Conservation (phyloP, 495 filamentous ascomycete genomes). For the Tuber calosporum region DNA sequence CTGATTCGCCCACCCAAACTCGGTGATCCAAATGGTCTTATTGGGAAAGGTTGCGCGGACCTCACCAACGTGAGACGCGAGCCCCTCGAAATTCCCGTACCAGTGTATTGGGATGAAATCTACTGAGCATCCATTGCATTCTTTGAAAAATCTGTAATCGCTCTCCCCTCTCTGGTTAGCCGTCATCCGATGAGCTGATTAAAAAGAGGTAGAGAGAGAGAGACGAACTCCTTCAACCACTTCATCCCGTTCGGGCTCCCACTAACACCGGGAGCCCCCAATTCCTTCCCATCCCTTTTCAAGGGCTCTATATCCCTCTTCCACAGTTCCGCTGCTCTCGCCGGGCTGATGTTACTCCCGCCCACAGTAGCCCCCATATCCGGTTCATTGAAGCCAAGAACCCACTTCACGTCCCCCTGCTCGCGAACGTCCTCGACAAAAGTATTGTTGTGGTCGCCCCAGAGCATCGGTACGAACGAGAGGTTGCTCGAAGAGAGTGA, state of each 20-base stretch:
- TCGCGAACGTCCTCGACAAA: conserved; percentile 44
- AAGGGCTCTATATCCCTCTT: conserved; percentile 60
- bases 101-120: conserved; percentile 72
- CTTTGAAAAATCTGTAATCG: conserved; percentile 20
- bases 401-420: conserved; percentile 56
- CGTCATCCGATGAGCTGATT: background rate
- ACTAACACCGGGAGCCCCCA: conserved; percentile 56
- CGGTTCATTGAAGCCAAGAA: conserved; percentile 70
- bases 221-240: conserved; percentile 59
- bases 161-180: background rate
- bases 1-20: conserved; percentile 33
- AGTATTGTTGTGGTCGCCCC: conserved; percentile 50
- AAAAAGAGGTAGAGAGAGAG: background rate
- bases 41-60: conserved; percentile 46
- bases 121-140: conserved; percentile 49
- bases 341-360: conserved; percentile 53
- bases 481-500: conserved; percentile 49
- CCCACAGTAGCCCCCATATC: conserved; percentile 51
- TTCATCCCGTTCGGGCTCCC: conserved; percentile 51
- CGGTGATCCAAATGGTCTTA: conserved; percentile 36
- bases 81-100: conserved; percentile 68
- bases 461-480: conserved; percentile 76
- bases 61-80: conserved; percentile 63
- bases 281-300: conserved; percentile 50
- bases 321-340: conserved; percentile 58